Percentiles rank a stretch among this genome's conserved stretches.
Evolutionary conservation across 176 grass and related monocot genomes (phyloP).

Genomic region (Triticum timopheevii): DNA sequence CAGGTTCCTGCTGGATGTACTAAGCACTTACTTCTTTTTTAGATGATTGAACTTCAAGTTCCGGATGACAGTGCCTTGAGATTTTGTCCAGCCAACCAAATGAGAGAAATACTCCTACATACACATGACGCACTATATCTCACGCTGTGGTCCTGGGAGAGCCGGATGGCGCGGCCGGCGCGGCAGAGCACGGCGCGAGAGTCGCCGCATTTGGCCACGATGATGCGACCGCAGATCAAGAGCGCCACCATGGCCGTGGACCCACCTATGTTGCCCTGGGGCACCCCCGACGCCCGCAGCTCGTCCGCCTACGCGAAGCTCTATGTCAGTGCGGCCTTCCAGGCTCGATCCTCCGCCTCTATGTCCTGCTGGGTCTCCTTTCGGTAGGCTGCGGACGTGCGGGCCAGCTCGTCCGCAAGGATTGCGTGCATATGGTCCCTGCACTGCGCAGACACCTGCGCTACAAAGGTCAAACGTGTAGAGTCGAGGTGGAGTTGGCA

Average conservation of each 20-base stretch:
- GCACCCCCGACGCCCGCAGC: conserved; percentile 35
- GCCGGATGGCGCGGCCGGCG: conserved; percentile 16
- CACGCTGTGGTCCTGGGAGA: conserved; percentile 88
- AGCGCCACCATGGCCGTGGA: conserved; percentile 77
- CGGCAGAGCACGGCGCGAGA: conserved; percentile 77
- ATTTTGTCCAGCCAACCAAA: neutral
- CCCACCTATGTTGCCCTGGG: conserved; percentile 40
- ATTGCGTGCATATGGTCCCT: conserved; percentile 63
- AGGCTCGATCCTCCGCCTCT: conserved; percentile 28
- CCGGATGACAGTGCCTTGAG: too few species aligned
- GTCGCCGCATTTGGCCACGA: conserved; percentile 82
- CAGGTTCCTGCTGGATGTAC: too few species aligned
- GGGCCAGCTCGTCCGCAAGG: conserved; percentile 48
- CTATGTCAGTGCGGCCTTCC: conserved; percentile 42
- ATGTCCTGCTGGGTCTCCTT: neutral
- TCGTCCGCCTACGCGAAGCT: conserved; percentile 40
- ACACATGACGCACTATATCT: neutral
- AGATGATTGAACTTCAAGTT: too few species aligned
- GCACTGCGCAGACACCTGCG: conserved; percentile 69
- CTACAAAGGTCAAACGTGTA: neutral
- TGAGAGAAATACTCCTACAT: neutral
- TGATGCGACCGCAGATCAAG: conserved; percentile 35
- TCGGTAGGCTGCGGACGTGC: neutral
- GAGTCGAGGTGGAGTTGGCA: neutral
- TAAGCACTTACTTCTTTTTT: too few species aligned